phyloP scores from a whole-genome alignment of 2,329 filamentous ascomycete genomes.

The Aspergillus pseudotamarii region DNA sequence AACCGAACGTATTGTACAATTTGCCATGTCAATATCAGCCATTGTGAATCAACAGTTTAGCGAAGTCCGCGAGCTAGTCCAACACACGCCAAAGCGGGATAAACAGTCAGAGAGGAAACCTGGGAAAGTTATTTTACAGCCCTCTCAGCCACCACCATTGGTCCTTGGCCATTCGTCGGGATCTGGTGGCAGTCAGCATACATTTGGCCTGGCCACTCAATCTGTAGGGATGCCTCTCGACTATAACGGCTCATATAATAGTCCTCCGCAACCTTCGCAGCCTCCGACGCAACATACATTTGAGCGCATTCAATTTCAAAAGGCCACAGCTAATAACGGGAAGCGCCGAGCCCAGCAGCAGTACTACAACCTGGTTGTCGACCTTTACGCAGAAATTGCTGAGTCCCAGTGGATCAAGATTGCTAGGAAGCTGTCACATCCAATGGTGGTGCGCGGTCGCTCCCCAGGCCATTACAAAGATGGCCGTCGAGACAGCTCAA shows the following conservation, averaged over 20 bases:
- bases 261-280: constrained; percentile 35
- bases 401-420: constrained; percentile 68
- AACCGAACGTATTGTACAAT: constrained; percentile 66
- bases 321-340: constrained; percentile 90
- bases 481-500: constrained; percentile 67
- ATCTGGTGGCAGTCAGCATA: constrained; percentile 26
- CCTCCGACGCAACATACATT: constrained; percentile 63
- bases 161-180: constrained; percentile 30
- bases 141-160: constrained; percentile 61
- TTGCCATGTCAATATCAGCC: constrained; percentile 83
- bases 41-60: constrained; percentile 75
- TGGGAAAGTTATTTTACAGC: constrained; percentile 67
- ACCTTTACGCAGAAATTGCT: constrained; percentile 73
- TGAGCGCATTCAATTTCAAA: constrained; percentile 92
- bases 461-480: constrained; percentile 81
- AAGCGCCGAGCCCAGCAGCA: constrained; percentile 88
- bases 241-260: constrained; percentile 35
- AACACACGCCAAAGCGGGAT: constrained; percentile 90
- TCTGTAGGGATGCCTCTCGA: constrained; percentile 36
- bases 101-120: constrained; percentile 80
- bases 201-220: constrained; percentile 28
- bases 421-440: constrained; percentile 72
- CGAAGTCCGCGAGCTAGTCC: constrained; percentile 80
- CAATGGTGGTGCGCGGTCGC: constrained; percentile 83
- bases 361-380: constrained; percentile 88